Percentiles rank a stretch among this genome's conserved stretches.
Conservation (phyloP, 176 grass and related monocot species). For the Eragrostis nindensis region DNA sequence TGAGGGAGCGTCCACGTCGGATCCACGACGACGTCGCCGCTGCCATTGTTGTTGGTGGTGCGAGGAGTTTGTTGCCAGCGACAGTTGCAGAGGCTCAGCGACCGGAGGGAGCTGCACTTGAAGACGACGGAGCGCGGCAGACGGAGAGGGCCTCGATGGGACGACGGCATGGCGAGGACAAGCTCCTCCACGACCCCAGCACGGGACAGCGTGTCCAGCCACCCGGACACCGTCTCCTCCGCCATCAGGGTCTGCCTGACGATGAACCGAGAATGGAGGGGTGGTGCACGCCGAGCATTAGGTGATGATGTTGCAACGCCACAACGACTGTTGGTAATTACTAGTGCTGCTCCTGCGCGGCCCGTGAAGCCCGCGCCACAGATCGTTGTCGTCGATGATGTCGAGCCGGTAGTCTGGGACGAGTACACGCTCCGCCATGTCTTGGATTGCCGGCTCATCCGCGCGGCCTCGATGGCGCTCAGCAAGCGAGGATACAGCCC, state of each 20-base stretch:
- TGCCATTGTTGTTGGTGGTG: no score
- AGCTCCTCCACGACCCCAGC: neutral
- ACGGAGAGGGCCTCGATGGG: fast-evolving
- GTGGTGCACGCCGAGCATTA: neutral
- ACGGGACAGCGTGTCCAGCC: neutral
- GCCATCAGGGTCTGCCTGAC: neutral
- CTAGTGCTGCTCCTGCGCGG: neutral
- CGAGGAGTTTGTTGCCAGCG: neutral
- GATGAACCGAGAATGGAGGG: neutral
- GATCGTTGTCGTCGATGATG: neutral
- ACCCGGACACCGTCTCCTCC: neutral
- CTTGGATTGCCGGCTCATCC: neutral
- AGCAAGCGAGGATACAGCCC: no score
- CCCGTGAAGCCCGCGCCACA: neutral
- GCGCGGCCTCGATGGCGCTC: no score
- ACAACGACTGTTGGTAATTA: no score
- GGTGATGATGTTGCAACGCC: neutral
- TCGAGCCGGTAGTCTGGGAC: neutral
- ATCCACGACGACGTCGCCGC: no score
- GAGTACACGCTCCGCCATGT: neutral
- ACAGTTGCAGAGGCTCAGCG: no score
- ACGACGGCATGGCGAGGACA: neutral
- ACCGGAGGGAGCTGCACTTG: no score
- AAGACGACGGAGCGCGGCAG: neutral
- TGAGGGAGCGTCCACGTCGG: no score